Percentiles rank a stretch among this genome's conserved stretches.
Conservation (phyloP, 2,329 filamentous ascomycete species). For the Hypoxylon sp. region DNA sequence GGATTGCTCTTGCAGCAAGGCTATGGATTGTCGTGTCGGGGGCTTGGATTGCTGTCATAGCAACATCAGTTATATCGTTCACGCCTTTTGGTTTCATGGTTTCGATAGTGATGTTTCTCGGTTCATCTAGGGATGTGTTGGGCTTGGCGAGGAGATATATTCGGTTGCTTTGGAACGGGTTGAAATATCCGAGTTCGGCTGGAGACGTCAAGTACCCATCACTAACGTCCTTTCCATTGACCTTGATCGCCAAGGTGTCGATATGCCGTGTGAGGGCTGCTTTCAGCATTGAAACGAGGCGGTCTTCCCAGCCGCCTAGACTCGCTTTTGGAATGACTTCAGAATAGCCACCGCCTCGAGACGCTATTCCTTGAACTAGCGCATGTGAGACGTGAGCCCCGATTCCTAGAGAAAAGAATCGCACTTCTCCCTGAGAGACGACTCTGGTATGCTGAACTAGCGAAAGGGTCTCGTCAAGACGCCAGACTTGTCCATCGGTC, state of each 20-base stretch:
- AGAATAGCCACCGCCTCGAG: constrained; percentile 67
- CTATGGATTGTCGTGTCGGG: constrained; percentile 22
- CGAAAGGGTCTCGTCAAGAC: constrained; percentile 60
- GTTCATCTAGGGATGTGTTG: neutral
- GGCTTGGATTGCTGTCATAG: neutral
- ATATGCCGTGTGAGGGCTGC: constrained; percentile 33
- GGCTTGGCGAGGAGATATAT: constrained; percentile 32
- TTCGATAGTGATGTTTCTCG: neutral
- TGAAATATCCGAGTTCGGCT: constrained; percentile 15
- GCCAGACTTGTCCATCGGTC: constrained; percentile 68
- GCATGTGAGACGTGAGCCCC: constrained; percentile 66
- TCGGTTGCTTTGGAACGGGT: constrained; percentile 25
- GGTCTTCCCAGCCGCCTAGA: constrained; percentile 32
- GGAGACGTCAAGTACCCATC: constrained; percentile 25
- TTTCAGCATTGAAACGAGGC: constrained; percentile 35
- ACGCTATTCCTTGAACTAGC: constrained; percentile 69
- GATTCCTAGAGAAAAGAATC: constrained; percentile 70
- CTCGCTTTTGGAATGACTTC: constrained; percentile 44
- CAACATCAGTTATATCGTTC: neutral
- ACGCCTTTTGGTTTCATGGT: constrained; percentile 6
- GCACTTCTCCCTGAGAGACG: constrained; percentile 57
- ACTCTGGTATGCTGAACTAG: constrained; percentile 60
- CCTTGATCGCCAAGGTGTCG: constrained; percentile 8
- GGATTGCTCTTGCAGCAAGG: constrained; percentile 24
- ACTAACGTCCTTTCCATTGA: constrained; percentile 5